Evolutionary conservation across 306 rosid species (phyloP).

Genomic region (Malus sylvestris): DNA sequence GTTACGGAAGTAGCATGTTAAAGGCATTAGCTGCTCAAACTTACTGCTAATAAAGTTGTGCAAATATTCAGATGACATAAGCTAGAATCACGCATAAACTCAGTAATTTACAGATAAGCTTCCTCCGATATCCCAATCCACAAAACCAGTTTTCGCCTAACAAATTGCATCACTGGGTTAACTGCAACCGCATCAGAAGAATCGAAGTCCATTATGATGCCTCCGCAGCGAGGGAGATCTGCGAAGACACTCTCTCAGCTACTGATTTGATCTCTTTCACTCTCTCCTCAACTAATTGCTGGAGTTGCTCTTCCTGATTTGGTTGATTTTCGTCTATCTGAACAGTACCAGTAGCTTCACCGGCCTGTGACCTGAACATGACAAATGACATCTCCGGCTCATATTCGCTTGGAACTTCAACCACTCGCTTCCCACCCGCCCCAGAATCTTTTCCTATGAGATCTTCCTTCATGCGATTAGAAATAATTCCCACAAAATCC

Average conservation of each 20-base stretch:
- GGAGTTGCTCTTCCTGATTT: conserved; percentile 71
- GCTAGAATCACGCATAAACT: conserved; percentile 2
- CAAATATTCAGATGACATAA: not conserved
- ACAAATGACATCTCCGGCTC: conserved; percentile 65
- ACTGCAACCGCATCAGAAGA: not conserved
- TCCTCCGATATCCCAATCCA: not conserved
- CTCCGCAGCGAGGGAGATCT: not conserved
- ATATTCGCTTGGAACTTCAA: conserved; percentile 45
- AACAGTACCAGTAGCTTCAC: conserved; percentile 29
- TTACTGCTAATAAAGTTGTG: not conserved
- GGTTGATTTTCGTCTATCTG: conserved; percentile 54
- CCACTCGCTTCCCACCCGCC: conserved; percentile 55
- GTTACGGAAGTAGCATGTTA: not conserved
- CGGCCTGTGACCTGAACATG: conserved; percentile 47
- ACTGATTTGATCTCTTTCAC: conserved; percentile 62
- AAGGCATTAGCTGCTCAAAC: not conserved
- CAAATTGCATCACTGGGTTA: not conserved
- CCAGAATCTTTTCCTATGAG: conserved; percentile 72
- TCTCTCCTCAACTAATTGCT: conserved; percentile 61
- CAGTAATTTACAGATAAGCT: conserved; percentile 6
- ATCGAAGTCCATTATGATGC: not conserved
- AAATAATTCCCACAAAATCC: conserved; percentile 54
- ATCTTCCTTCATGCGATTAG: conserved; percentile 66
- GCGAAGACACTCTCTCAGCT: conserved; percentile 50
- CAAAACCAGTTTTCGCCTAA: not conserved